A percentile compares a stretch with the other conserved stretches of the same genome.
These are phyloP conservation scores for Camellia sinensis DNA, from an alignment of 148 eudicot species.

Conservation along the genomic window DNA sequence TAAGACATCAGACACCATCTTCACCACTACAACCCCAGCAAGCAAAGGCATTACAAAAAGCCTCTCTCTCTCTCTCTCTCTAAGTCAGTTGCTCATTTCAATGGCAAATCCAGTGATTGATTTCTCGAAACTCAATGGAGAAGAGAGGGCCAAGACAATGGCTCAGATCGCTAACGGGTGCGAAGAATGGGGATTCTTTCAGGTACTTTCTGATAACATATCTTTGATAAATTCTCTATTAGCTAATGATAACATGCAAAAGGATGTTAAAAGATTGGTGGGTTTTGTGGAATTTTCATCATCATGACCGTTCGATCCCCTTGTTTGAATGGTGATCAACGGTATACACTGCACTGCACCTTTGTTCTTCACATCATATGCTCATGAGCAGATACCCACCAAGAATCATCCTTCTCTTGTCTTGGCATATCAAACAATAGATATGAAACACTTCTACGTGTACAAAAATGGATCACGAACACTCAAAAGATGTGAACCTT, in stretches of 20 bases:
- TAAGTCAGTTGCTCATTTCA: constrained; percentile 1
- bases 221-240: too few relatives aligned
- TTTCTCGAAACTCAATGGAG: constrained; percentile 82
- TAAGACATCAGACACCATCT: not conserved
- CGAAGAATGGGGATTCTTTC: constrained; percentile 93
- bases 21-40: not conserved
- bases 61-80: not conserved
- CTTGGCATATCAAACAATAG: not conserved
- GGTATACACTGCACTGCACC: too few relatives aligned
- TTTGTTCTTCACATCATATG: too few relatives aligned
- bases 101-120: constrained; percentile 95
- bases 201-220: constrained; percentile 39
- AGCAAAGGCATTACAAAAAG: not conserved
- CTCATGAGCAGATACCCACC: too few relatives aligned
- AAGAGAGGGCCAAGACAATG: constrained; percentile 68
- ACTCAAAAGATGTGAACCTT: too few relatives aligned
- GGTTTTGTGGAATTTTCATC: too few relatives aligned
- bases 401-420: not conserved
- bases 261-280: too few relatives aligned
- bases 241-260: too few relatives aligned
- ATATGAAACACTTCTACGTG: too few relatives aligned
- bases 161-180: constrained; percentile 73
- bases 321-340: too few relatives aligned
- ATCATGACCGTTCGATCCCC: too few relatives aligned
- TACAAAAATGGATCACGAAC: too few relatives aligned